Percentiles rank a stretch among this genome's conserved stretches.
phyloP scores from a whole-genome alignment of 176 grass and related monocot species.

The Oryza australiensis region DNA sequence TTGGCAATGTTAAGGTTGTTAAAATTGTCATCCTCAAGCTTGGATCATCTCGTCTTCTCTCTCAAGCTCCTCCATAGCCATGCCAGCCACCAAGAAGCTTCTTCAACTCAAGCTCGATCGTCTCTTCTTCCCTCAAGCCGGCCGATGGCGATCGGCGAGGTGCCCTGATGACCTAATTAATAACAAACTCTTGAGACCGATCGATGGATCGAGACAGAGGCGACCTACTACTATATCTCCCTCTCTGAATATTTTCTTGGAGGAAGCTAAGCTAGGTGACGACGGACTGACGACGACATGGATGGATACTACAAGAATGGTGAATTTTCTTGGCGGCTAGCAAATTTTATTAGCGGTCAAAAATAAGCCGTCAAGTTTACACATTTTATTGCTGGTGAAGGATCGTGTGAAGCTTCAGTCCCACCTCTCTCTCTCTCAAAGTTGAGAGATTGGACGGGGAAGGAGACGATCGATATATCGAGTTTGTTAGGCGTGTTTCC shows the following conservation, averaged over 20 bases:
- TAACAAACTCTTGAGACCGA: conserved; percentile 48
- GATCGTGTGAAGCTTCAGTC: conserved; percentile 37
- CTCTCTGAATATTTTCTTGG: conserved; percentile 2
- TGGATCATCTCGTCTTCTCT: neutral
- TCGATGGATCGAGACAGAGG: neutral
- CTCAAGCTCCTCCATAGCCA: neutral
- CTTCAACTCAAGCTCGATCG: neutral
- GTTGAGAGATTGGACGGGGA: neutral
- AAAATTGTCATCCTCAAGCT: conserved; percentile 7
- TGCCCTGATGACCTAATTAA: conserved; percentile 15
- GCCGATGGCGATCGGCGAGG: neutral
- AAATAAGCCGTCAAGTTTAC: too few species aligned
- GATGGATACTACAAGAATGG: too few species aligned
- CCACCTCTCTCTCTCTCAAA: conserved; percentile 36
- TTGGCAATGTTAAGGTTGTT: conserved; percentile 61
- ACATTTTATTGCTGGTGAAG: too few species aligned
- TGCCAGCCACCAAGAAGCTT: neutral
- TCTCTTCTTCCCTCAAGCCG: neutral
- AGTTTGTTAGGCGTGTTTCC: conserved; percentile 67
- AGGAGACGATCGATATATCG: neutral
- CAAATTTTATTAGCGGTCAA: too few species aligned
- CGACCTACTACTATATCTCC: neutral
- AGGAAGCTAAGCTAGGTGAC: neutral
- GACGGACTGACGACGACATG: neutral
- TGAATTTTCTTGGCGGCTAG: too few species aligned